phyloP scores from a whole-genome alignment of 164 flowering plant species.

The Annona squamosa region DNA sequence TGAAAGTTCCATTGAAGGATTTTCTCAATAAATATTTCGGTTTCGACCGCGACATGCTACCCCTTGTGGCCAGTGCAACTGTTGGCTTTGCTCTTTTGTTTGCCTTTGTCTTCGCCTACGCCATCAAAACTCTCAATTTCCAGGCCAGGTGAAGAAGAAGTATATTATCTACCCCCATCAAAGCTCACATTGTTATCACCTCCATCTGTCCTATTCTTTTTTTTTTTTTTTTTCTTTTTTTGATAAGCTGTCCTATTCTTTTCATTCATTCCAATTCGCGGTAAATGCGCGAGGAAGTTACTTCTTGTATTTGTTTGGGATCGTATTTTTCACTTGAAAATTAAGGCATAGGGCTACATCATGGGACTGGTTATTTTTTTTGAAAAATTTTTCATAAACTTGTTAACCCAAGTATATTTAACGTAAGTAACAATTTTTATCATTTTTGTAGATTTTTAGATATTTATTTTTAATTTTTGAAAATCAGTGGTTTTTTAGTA shows the following conservation, averaged over 20 bases:
- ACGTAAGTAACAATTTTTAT: too few species aligned
- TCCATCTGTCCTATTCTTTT: neutral
- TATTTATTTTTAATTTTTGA: too few species aligned
- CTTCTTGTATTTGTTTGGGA: neutral
- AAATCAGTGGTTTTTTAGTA: too few species aligned
- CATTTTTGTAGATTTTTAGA: too few species aligned
- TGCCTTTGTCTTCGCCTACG: constrained; percentile 22
- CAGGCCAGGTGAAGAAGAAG: constrained; percentile 19
- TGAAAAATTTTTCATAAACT: too few species aligned
- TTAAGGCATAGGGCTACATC: too few species aligned
- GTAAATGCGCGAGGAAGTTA: neutral
- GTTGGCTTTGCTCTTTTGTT: constrained; percentile 22
- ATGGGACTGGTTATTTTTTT: too few species aligned
- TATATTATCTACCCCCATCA: neutral
- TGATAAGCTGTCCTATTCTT: too few species aligned
- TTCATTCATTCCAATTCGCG: too few species aligned
- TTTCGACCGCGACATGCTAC: constrained; percentile 20
- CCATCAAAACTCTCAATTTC: constrained; percentile 21
- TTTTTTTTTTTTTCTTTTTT: too few species aligned
- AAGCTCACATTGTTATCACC: neutral
- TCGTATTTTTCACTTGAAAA: neutral
- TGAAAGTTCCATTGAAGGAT: constrained; percentile 13
- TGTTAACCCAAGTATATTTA: too few species aligned
- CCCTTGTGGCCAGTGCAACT: constrained; percentile 15
- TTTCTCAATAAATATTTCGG: constrained; percentile 16